phyloP scores from a whole-genome alignment of 768 basidiomycete species.

The Megacollybia marginata region DNA sequence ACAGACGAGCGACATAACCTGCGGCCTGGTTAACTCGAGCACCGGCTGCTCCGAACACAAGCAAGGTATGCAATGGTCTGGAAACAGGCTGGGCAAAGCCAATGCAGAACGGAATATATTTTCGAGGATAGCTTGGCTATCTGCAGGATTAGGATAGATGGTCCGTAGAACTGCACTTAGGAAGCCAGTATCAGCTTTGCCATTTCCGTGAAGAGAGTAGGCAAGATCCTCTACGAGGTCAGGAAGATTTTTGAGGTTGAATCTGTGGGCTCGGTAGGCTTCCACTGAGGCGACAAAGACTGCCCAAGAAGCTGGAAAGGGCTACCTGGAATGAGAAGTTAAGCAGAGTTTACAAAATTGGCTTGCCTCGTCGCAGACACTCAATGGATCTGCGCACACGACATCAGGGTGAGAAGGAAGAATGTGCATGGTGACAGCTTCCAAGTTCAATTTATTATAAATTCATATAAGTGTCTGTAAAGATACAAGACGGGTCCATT shows the following conservation, averaged over 20 bases:
- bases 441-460: no score
- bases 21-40: slow-evolving; percentile 10
- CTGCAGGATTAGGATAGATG: slow-evolving; percentile 8
- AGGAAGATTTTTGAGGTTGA: slow-evolving; percentile 14
- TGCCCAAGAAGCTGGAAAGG: not conserved
- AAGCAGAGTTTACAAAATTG: no score
- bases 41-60: slow-evolving; percentile 10
- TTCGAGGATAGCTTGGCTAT: slow-evolving; percentile 8
- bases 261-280: not conserved
- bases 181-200: slow-evolving; percentile 14
- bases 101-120: slow-evolving; percentile 20
- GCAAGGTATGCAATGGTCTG: slow-evolving; percentile 15
- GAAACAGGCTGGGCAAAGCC: slow-evolving; percentile 19
- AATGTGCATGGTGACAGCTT: no score
- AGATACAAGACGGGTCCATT: no score
- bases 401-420: no score
- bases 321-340: not conserved
- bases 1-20: slow-evolving; percentile 20
- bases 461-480: no score
- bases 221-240: slow-evolving; percentile 22
- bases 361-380: no score
- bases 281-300: not conserved
- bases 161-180: slow-evolving; percentile 11
- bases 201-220: slow-evolving; percentile 25
- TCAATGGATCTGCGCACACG: no score